Evolutionary conservation across 306 rosid species (phyloP).

Genomic region (Corylus heterophylla): DNA sequence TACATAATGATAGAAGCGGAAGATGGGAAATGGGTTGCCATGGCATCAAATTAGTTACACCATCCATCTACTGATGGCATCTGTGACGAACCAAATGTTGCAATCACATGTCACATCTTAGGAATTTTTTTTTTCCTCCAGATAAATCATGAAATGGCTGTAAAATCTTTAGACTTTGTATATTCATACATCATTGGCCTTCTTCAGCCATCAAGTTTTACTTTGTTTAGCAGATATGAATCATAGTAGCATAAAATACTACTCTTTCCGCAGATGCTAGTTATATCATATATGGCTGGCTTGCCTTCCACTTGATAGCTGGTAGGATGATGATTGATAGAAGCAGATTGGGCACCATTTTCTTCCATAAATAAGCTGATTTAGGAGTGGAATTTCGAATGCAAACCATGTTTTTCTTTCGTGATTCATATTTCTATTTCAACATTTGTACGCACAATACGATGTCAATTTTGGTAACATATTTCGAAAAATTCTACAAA

Average conservation of each 20-base stretch:
- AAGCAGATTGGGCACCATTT: neutral
- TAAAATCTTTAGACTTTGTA: neutral
- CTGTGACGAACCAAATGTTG: neutral
- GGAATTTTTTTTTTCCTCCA: neutral
- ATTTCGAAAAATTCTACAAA: no score
- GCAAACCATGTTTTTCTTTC: no score
- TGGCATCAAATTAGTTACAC: neutral
- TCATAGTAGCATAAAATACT: neutral
- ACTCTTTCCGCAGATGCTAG: neutral
- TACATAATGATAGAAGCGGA: constrained; percentile 5
- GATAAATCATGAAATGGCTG: neutral
- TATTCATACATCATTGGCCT: neutral
- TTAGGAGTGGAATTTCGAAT: no score
- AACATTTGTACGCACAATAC: neutral
- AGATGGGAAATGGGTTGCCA: neutral
- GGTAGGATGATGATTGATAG: neutral
- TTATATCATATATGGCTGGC: neutral
- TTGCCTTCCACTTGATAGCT: neutral
- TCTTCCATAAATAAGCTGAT: no score
- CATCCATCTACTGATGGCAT: neutral
- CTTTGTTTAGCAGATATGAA: neutral
- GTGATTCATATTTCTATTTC: neutral
- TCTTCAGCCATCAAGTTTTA: neutral
- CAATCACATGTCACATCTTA: neutral
- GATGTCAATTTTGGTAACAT: neutral